Evolutionary conservation across 176 grass and related monocot species (phyloP).

Genomic region (Tillandsia fasciculata): DNA sequence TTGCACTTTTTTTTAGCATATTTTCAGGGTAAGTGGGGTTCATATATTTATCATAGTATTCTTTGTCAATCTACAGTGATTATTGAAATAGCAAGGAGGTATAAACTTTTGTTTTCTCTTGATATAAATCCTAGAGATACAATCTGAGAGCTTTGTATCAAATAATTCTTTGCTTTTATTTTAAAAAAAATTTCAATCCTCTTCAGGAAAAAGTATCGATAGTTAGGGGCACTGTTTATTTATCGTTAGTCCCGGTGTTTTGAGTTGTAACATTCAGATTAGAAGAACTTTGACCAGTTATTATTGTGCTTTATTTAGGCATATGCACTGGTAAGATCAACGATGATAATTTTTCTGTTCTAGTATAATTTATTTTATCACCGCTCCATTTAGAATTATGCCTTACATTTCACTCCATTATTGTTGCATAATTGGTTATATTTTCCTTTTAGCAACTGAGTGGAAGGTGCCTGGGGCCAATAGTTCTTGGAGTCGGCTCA

Average conservation of each 20-base stretch:
- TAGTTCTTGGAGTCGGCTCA: not conserved
- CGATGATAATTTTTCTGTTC: not conserved
- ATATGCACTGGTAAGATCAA: not conserved
- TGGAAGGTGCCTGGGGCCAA: too few species aligned
- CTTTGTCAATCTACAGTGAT: not conserved
- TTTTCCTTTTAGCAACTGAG: not conserved
- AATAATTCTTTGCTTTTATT: too few species aligned
- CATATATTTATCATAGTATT: not conserved
- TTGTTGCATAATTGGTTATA: not conserved
- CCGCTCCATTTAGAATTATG: not conserved
- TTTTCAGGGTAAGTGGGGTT: not conserved
- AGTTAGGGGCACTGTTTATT: too few species aligned
- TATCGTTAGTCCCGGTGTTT: not conserved
- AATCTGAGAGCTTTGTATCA: too few species aligned
- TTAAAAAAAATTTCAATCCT: too few species aligned
- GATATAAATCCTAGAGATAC: not conserved
- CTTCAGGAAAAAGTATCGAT: too few species aligned
- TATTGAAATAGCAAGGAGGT: too few species aligned
- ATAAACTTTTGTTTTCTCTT: not conserved
- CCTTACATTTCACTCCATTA: not conserved
- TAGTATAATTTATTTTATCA: not conserved
- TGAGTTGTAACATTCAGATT: not conserved
- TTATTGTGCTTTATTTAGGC: not conserved
- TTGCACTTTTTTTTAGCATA: conserved; percentile 24
- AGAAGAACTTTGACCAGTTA: not conserved